These are phyloP conservation scores for Sclerotinia nivalis DNA, from an alignment of 2,329 filamentous ascomycete genomes.

Conservation along the genomic window DNA sequence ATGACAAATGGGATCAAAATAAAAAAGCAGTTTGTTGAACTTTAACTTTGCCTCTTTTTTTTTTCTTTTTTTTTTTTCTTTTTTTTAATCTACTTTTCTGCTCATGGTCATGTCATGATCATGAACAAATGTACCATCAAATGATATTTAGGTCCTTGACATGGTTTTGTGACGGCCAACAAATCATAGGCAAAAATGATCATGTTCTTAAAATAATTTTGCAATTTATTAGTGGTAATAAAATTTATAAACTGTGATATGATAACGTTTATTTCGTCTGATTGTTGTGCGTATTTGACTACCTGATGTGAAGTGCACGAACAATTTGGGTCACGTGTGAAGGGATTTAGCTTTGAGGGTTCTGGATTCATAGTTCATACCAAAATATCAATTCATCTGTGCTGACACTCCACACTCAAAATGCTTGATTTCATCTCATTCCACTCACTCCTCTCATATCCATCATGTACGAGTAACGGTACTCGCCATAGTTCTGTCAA, in stretches of 20 bases:
- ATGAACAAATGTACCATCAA: constrained; percentile 10
- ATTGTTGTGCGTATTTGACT: too few species aligned
- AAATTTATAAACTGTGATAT: background rate
- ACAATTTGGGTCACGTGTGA: too few species aligned
- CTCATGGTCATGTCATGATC: constrained; percentile 13
- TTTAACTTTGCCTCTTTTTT: constrained; percentile 1
- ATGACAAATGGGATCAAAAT: constrained; percentile 1
- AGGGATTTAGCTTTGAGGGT: too few species aligned
- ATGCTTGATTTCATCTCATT: background rate
- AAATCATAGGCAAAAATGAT: background rate
- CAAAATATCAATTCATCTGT: background rate
- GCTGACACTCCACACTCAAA: constrained; percentile 3
- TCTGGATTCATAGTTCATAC: background rate
- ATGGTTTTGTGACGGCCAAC: background rate
- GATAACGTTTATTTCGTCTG: background rate
- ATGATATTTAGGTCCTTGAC: background rate
- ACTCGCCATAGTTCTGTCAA: background rate
- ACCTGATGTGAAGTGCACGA: too few species aligned
- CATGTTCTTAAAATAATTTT: background rate
- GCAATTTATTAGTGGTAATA: too few species aligned
- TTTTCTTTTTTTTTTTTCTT: too few species aligned
- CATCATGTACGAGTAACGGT: background rate
- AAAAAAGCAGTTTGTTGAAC: constrained; percentile 3
- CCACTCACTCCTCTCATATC: background rate
- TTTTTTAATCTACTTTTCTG: background rate